A percentile compares a stretch with the other conserved stretches of the same genome.
Conservation (phyloP, 1,139 yeast species). For the Schizosaccharomyces versatilis region DNA sequence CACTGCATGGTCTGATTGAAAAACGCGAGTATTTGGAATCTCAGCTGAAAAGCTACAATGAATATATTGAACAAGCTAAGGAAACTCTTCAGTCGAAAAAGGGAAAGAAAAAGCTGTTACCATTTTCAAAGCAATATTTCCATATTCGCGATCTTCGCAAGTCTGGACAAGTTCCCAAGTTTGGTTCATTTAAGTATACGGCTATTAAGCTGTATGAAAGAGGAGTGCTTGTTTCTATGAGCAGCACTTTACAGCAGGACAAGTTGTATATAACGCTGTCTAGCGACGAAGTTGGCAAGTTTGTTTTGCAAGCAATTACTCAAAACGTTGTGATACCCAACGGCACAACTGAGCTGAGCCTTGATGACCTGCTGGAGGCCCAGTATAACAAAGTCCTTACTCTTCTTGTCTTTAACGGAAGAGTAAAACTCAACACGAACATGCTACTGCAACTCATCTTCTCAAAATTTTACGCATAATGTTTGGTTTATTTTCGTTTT, state of each 20-base stretch:
- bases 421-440: constrained; percentile 44
- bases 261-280: constrained; percentile 56
- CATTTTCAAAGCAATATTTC: constrained; percentile 60
- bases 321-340: constrained; percentile 29
- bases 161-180: constrained; percentile 46
- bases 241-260: constrained; percentile 29
- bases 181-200: constrained; percentile 67
- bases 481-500: background rate
- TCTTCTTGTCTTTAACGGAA: constrained; percentile 38
- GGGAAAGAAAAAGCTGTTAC: constrained; percentile 31
- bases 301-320: constrained; percentile 43
- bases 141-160: constrained; percentile 51
- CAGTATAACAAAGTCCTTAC: constrained; percentile 34
- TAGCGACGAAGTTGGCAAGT: constrained; percentile 51
- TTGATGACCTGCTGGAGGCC: constrained; percentile 46
- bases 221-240: constrained; percentile 38
- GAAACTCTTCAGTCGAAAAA: constrained; percentile 34
- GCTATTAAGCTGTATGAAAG: constrained; percentile 56
- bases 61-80: constrained; percentile 46
- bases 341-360: constrained; percentile 30
- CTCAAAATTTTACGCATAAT: constrained; percentile 35
- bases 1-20: constrained; percentile 36
- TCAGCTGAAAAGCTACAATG: constrained; percentile 44
- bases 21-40: constrained; percentile 40
- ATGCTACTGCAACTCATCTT: constrained; percentile 45